Conservation (phyloP, 2,329 filamentous ascomycete species). For the Gaeumannomyces tritici region DNA sequence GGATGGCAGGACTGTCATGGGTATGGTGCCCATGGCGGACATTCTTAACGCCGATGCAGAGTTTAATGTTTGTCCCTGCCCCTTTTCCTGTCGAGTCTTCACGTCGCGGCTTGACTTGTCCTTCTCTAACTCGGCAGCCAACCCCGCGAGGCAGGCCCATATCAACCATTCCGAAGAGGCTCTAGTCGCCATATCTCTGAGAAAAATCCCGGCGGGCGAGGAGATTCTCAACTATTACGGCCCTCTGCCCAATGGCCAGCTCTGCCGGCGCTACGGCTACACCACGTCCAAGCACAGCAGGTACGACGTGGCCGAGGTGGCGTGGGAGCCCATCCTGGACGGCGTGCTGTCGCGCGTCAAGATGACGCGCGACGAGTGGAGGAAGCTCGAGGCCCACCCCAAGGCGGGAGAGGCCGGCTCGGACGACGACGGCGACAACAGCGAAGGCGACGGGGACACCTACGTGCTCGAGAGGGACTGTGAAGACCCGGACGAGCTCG, state of each 20-base stretch:
- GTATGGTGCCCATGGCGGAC: slow-evolving; percentile 86
- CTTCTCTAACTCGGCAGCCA: neutral
- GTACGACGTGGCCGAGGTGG: slow-evolving; percentile 76
- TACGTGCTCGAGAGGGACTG: slow-evolving; percentile 57
- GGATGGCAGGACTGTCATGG: slow-evolving; percentile 52
- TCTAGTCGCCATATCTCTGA: slow-evolving; percentile 63
- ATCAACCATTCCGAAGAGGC: slow-evolving; percentile 43
- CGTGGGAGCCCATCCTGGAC: slow-evolving; percentile 36
- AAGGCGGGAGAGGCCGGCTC: slow-evolving; percentile 6
- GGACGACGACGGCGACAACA: slow-evolving; percentile 39
- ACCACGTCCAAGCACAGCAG: slow-evolving; percentile 67
- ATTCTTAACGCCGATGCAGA: slow-evolving; percentile 82
- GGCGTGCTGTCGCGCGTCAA: slow-evolving; percentile 10
- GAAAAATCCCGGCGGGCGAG: slow-evolving; percentile 57
- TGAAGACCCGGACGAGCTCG: slow-evolving; percentile 39
- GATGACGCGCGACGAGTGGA: slow-evolving; percentile 22
- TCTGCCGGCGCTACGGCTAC: slow-evolving; percentile 79
- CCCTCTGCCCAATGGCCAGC: slow-evolving; percentile 69
- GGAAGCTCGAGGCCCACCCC: slow-evolving; percentile 23
- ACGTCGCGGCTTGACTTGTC: slow-evolving; percentile 26
- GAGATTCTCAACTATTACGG: slow-evolving; percentile 89
- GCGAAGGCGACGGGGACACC: slow-evolving; percentile 62
- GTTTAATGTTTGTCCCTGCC: slow-evolving; percentile 53
- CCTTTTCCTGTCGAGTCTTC: slow-evolving; percentile 12
- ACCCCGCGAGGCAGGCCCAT: slow-evolving; percentile 30